Base-by-base conservation (phyloP, 2,329 filamentous ascomycete species). In the Diaporthe ampelina region DNA sequence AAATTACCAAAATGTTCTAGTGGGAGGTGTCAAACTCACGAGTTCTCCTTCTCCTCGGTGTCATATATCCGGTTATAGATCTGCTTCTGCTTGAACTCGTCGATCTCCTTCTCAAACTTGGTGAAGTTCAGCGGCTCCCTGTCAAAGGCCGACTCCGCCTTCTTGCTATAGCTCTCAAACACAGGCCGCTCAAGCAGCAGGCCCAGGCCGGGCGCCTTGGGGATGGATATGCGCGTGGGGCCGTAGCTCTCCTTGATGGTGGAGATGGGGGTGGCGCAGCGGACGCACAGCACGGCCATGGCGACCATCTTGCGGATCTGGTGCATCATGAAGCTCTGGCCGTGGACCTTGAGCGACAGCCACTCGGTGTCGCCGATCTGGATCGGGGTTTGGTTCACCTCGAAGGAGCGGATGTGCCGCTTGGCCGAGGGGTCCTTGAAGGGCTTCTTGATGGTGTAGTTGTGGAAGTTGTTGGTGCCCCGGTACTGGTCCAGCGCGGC, bases 281-380 rank as follows among this genome's bases (percentile, higher is more conserved):
- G 92, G 9, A 97, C 93, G 8, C 96, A 87, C 75, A 99, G 88
- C 45, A 94, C 91, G 11, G 92, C 94, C 93, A 99, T 95, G 73
- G 94, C 95, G 21, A 99, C 94, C 97, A 99, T 98, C 85, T 98
- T 99, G 80, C 97, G 93, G 83, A 99, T 99, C 86, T 99, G 97
- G 84, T 99, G 97, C 97, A 99, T 99, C 97, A 99, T 99, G 88
- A 99, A 99, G 81, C 93, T 96, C 84, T 99, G 97, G 0, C 97
- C 97, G 83, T 99, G 97, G 32, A 99, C 95, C 82, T 97, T 98
- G 78, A 98, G 88, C 57, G 94, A 97, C 6, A 99, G 88, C 97
- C 97, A 99, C 86, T 99, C 94, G 1, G 95, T 98, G 81, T 96
- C 92, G 82, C 94, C 91, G 83, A 97, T 97, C 80, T 95, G 91